A percentile compares a stretch with the other conserved stretches of the same genome.
These are phyloP conservation scores for Kwoniella sp. DNA, from an alignment of 768 basidiomycete species.

Conservation along the genomic window DNA sequence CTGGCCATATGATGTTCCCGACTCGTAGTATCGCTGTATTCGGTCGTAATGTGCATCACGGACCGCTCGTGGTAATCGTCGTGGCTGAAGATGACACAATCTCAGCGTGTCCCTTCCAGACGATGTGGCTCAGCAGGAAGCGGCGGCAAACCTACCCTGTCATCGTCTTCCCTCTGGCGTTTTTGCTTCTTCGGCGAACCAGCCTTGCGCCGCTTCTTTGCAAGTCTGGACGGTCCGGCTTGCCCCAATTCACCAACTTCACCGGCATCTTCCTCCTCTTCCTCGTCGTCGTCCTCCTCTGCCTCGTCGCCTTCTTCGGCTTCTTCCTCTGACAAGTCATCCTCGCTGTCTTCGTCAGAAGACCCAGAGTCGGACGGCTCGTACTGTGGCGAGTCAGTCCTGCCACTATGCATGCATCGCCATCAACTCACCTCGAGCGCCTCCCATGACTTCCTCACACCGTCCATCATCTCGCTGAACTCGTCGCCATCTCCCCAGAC, in stretches of 20 bases:
- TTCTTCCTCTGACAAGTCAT: slow-evolving; percentile 56
- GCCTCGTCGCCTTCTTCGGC: slow-evolving; percentile 51
- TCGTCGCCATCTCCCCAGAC: slow-evolving; percentile 91
- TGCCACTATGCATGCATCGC: background rate
- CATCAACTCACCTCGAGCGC: slow-evolving; percentile 61
- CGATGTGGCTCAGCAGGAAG: too few relatives aligned
- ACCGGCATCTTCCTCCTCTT: slow-evolving; percentile 28
- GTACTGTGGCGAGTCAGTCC: slow-evolving; percentile 55
- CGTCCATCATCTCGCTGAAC: slow-evolving; percentile 57
- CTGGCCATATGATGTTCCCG: slow-evolving; percentile 82
- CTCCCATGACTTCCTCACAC: slow-evolving; percentile 79
- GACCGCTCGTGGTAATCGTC: slow-evolving; percentile 66
- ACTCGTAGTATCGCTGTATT: slow-evolving; percentile 74
- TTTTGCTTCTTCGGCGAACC: slow-evolving; percentile 25
- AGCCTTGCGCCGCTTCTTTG: slow-evolving; percentile 18
- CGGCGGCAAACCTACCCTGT: slow-evolving; percentile 18
- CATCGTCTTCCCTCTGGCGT: slow-evolving; percentile 24
- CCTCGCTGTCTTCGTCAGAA: slow-evolving; percentile 51
- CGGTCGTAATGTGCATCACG: slow-evolving; percentile 61
- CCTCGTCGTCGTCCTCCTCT: slow-evolving; percentile 34
- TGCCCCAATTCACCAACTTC: slow-evolving; percentile 22
- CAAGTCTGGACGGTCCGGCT: slow-evolving; percentile 11
- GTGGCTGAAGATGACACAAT: too few relatives aligned
- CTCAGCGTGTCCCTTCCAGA: too few relatives aligned
- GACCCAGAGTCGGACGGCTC: slow-evolving; percentile 61